Evolutionary conservation across 768 basidiomycete species (phyloP).

Genomic region (Mycena floridula): DNA sequence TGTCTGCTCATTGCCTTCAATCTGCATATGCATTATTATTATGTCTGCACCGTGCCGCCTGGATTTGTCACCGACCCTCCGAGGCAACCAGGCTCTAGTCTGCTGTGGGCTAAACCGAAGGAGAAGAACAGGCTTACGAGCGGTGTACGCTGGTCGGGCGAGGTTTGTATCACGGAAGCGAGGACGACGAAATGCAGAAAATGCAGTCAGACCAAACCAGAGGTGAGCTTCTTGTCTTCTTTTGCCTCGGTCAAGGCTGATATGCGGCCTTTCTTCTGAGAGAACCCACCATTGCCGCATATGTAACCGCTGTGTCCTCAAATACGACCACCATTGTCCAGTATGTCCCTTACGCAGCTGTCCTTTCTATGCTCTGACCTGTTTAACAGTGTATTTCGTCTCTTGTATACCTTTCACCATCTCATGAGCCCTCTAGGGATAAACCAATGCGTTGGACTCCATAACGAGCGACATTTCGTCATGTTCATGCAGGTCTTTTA

Average conservation of each 20-base stretch:
- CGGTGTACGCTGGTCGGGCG: slow-evolving; percentile 45
- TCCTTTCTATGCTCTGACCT: slow-evolving; percentile 1
- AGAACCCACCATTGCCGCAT: slow-evolving; percentile 91
- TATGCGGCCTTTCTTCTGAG: slow-evolving; percentile 38
- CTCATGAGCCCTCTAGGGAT: slow-evolving; percentile 53
- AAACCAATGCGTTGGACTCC: slow-evolving; percentile 93
- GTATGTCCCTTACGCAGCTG: slow-evolving; percentile 40
- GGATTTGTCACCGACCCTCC: slow-evolving; percentile 71
- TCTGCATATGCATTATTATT: slow-evolving; percentile 78
- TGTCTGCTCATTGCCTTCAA: slow-evolving; percentile 77
- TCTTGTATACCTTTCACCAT: slow-evolving; percentile 6
- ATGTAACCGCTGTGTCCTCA: slow-evolving; percentile 85
- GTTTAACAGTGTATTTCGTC: slow-evolving; percentile 29
- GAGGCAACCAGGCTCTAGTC: slow-evolving; percentile 27
- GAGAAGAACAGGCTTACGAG: slow-evolving; percentile 27
- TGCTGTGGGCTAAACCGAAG: slow-evolving; percentile 54
- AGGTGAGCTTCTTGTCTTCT: slow-evolving; percentile 2
- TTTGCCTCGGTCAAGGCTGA: slow-evolving; percentile 7
- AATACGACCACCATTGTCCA: slow-evolving; percentile 90
- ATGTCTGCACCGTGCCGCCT: slow-evolving; percentile 71
- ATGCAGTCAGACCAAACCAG: not conserved
- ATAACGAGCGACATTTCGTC: slow-evolving; percentile 95
- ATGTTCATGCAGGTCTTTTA: slow-evolving; percentile 73
- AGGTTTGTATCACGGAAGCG: slow-evolving; percentile 47
- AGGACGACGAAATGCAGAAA: slow-evolving; percentile 56